These are phyloP conservation scores for Acacia concinna DNA, from an alignment of 331 rosid species.

Conservation along the genomic window DNA sequence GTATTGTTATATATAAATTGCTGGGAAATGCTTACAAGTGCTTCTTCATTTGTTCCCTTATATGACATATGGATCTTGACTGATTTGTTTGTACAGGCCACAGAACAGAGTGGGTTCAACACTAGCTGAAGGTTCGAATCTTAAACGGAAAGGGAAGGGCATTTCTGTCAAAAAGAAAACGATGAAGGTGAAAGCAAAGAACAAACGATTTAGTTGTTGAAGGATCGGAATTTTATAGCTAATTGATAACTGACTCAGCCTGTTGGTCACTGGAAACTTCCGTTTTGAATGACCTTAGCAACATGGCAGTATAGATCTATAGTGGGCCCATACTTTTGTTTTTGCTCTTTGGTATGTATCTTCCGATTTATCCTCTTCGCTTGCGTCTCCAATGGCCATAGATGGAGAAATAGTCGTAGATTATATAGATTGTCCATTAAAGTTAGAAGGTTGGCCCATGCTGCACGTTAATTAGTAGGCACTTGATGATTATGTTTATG, in stretches of 20 bases:
- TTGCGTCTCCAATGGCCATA: too few species aligned
- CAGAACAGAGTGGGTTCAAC: background rate
- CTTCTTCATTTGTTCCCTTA: background rate
- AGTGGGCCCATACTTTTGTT: background rate
- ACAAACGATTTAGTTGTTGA: background rate
- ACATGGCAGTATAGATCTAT: background rate
- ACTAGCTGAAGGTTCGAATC: background rate
- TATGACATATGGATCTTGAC: background rate
- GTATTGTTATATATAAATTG: background rate
- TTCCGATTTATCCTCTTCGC: too few species aligned
- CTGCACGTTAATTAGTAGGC: background rate
- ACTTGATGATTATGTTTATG: background rate
- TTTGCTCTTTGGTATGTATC: background rate
- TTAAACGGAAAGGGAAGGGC: background rate
- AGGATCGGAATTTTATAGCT: background rate
- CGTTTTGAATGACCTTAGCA: background rate
- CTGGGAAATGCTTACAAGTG: background rate
- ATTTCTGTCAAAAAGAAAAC: background rate
- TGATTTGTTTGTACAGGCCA: slow-evolving; percentile 19
- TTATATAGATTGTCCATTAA: background rate
- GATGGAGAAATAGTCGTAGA: background rate
- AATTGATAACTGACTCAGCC: background rate
- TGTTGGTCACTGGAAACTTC: background rate
- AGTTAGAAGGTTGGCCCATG: too few species aligned
- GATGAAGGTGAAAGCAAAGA: slow-evolving; percentile 15